phyloP scores from a whole-genome alignment of 331 rosid species.

The Arachis monticola region DNA sequence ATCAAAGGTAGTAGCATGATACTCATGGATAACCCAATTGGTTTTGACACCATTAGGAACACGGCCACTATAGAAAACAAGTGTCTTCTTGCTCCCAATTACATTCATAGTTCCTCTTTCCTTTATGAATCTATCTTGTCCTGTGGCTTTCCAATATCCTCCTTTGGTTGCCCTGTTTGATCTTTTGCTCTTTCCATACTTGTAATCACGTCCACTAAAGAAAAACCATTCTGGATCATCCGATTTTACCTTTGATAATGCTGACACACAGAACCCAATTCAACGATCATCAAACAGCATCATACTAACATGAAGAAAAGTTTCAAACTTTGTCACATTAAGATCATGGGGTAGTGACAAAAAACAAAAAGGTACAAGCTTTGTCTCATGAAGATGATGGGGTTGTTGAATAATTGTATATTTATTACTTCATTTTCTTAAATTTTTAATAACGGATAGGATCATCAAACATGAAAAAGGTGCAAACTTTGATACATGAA shows the following conservation, averaged over 20 bases:
- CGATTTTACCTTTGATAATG: conserved; percentile 22
- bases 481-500: background rate
- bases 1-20: conserved; percentile 32
- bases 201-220: conserved; percentile 48
- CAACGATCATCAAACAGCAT: background rate
- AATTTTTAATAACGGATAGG: too few relatives aligned
- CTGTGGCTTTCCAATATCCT: conserved; percentile 77
- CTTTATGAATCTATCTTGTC: conserved; percentile 42
- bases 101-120: conserved; percentile 23
- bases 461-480: too few relatives aligned
- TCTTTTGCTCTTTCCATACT: conserved; percentile 37
- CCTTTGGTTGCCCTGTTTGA: conserved; percentile 46
- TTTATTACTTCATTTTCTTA: too few relatives aligned
- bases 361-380: too few relatives aligned
- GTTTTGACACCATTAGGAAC: conserved; percentile 41
- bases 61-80: conserved; percentile 54
- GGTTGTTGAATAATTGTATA: too few relatives aligned
- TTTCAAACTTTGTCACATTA: background rate
- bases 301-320: background rate
- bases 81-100: conserved; percentile 67
- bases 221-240: conserved; percentile 61
- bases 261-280: conserved; percentile 27
- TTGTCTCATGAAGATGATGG: too few relatives aligned
- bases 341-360: too few relatives aligned
- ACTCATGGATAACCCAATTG: conserved; percentile 78